A percentile compares a stretch with the other conserved stretches of the same genome.
phyloP scores from a whole-genome alignment of 1,139 yeast genomes.

The Lodderomyces elongisporus region DNA sequence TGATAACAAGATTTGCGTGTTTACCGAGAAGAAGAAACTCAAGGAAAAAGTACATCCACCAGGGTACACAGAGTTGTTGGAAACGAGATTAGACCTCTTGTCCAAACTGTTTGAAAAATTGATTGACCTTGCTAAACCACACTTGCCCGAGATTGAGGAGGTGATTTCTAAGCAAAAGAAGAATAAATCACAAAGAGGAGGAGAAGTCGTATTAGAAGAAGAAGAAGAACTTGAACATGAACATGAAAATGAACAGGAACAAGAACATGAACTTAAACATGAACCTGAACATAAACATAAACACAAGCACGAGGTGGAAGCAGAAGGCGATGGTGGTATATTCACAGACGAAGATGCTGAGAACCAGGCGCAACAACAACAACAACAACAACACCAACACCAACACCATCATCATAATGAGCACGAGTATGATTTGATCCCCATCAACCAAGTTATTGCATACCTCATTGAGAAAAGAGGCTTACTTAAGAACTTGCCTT shows the following conservation, averaged over 20 bases:
- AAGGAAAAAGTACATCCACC: constrained; percentile 59
- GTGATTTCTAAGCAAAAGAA: constrained; percentile 5
- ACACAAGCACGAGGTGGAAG: neutral
- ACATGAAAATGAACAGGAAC: no score
- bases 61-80: constrained; percentile 68
- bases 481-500: constrained; percentile 32
- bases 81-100: constrained; percentile 59
- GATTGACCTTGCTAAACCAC: constrained; percentile 32
- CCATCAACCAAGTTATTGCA: constrained; percentile 48
- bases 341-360: constrained; percentile 15
- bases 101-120: constrained; percentile 50
- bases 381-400: no score
- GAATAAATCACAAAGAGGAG: neutral
- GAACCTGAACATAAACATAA: no score
- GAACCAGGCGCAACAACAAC: no score
- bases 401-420: neutral
- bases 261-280: no score
- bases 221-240: neutral
- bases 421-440: constrained; percentile 22
- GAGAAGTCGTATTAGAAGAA: constrained; percentile 1
- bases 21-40: constrained; percentile 60
- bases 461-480: constrained; percentile 37
- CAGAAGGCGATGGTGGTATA: constrained; percentile 1
- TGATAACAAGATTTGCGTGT: constrained; percentile 73
- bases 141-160: constrained; percentile 23